Evolutionary conservation across 345 rosid genomes (phyloP).

Genomic region (Kernera saxatilis): DNA sequence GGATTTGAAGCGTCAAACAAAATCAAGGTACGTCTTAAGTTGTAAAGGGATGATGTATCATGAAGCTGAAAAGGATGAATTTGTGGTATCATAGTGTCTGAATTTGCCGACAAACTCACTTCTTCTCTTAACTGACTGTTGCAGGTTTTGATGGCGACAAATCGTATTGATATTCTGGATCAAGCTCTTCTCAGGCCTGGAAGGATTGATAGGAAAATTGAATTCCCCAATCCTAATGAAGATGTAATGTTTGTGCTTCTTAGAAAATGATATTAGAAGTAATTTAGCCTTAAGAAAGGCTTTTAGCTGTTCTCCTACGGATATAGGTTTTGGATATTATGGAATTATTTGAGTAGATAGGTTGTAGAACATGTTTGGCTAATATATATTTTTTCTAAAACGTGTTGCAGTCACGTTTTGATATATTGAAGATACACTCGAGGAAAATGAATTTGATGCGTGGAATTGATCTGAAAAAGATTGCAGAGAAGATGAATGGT

Average conservation of each 20-base stretch:
- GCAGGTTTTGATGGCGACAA: slow-evolving; percentile 98
- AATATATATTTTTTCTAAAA: neutral
- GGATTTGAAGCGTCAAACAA: slow-evolving; percentile 99
- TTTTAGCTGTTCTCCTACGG: neutral
- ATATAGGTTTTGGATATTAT: neutral
- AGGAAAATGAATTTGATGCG: slow-evolving; percentile 98
- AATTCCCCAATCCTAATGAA: slow-evolving; percentile 96
- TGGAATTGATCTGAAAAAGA: slow-evolving; percentile 95
- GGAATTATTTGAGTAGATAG: neutral
- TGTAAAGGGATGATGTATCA: neutral
- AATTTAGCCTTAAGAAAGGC: neutral
- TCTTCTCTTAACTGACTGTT: neutral
- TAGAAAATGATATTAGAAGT: neutral
- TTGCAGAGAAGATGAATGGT: slow-evolving; percentile 98
- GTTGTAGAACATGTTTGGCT: neutral
- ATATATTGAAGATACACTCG: slow-evolving; percentile 95
- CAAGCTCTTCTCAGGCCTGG: slow-evolving; percentile 99
- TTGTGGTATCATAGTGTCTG: neutral
- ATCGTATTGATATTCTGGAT: slow-evolving; percentile 93
- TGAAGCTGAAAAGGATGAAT: neutral
- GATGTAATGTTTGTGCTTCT: slow-evolving; percentile 42
- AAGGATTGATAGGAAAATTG: slow-evolving; percentile 94
- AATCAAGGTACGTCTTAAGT: slow-evolving; percentile 58
- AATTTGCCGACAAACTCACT: neutral
- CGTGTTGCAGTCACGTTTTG: slow-evolving; percentile 74